phyloP scores from a whole-genome alignment of 306 rosid species.

The Mimosa pudica region DNA sequence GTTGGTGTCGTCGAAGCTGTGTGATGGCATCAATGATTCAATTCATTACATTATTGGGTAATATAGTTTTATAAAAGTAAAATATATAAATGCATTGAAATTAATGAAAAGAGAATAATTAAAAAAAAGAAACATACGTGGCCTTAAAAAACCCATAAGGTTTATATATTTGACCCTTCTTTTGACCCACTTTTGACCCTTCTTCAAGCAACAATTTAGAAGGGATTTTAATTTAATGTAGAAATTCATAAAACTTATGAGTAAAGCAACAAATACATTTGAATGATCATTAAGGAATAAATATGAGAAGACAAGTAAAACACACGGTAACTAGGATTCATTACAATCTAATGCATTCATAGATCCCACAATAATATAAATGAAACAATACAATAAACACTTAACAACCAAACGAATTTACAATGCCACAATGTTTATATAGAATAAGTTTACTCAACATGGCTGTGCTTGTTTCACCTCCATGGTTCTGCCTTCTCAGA shows the following conservation, averaged over 20 bases:
- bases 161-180: too few relatives aligned
- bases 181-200: slow-evolving; percentile 1
- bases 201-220: slow-evolving; percentile 1
- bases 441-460: slow-evolving; percentile 35
- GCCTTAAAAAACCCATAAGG: too few relatives aligned
- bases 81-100: too few relatives aligned
- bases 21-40: too few relatives aligned
- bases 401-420: slow-evolving; percentile 42
- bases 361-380: slow-evolving; percentile 21
- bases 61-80: too few relatives aligned
- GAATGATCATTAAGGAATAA: slow-evolving; percentile 27
- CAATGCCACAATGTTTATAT: slow-evolving; percentile 26
- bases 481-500: slow-evolving; percentile 61
- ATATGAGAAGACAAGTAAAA: slow-evolving; percentile 30
- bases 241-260: not conserved
- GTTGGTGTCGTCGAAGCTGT: too few relatives aligned
- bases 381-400: slow-evolving; percentile 38
- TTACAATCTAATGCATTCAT: slow-evolving; percentile 34
- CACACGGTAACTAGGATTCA: slow-evolving; percentile 26
- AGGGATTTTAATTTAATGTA: not conserved
- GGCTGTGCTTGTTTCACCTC: slow-evolving; percentile 44
- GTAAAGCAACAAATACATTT: slow-evolving; percentile 1
- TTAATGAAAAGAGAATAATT: too few relatives aligned
- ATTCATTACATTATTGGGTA: too few relatives aligned
- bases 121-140: too few relatives aligned